Evolutionary conservation across 768 basidiomycete genomes (phyloP), one percentile per base, ranked within the genome.

Genomic region (Mycena filopes): DNA sequence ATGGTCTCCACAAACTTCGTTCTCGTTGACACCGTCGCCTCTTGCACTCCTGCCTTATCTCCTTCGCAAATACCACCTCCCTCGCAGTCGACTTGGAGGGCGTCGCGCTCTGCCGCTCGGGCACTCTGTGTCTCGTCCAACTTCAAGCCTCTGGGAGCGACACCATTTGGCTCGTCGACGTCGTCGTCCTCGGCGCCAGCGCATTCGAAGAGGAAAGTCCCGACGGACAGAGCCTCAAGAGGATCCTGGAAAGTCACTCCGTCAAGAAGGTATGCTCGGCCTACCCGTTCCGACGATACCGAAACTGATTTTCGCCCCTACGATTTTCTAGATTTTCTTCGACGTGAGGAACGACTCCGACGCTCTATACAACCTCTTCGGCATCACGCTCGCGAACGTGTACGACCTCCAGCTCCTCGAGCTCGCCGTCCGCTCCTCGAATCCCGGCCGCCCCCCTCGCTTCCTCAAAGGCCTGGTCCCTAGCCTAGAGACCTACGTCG

Each of bases 11-110:
- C 45, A 23, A 41, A 47, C 18, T 41, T 56, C 20, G 33, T 61
- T 28, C 49, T 68, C 26, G 67, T 68, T 16, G 59, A 68, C 48
- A 68, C 58, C 13, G 26, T 61, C 29, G 47, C 55, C 53, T 65
- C 16, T 45, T 68, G 42, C 58, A 51, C 7, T 47, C 59, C 3
- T 68, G 63, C 40, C n/a, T 68, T 2, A 47, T 8, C 1, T 63
- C 63, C 1, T 10, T 68, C 16, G 46, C 42, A 9, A 43, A 42
- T 20, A 57, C 54, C 10, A 53, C 54, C 18, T 68, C 67, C 0
- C 26, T 81, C n/a, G 76, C 78, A 2, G 67, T 81, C 13, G 80
- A 81, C 54, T 54, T 80, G 13, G 80, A 81, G 49, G 80, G 80
- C 0, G 70, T 79, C 16, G 72, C 75, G 2, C 68, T 80, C 8